Evolutionary conservation across 257 asterid genomes (phyloP).

Genomic region (Solanum pinnatisectum): DNA sequence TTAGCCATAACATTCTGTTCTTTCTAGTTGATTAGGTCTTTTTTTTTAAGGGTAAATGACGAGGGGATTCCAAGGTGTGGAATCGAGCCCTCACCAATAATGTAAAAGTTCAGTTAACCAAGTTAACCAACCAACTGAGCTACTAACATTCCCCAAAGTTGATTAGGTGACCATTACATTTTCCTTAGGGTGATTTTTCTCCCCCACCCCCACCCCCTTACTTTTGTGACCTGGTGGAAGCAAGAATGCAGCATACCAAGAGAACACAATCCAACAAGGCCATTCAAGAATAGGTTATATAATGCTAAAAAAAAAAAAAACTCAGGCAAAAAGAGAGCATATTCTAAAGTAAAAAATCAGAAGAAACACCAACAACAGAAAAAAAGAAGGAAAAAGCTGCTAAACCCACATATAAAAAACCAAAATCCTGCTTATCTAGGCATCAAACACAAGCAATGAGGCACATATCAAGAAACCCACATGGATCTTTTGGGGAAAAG

Average conservation of each 20-base stretch:
- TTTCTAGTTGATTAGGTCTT: background rate
- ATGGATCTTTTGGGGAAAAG: slow-evolving; percentile 6
- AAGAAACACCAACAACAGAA: background rate
- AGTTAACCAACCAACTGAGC: background rate
- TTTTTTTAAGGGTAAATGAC: background rate
- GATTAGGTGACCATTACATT: background rate
- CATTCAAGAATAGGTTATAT: background rate
- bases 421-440: background rate
- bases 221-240: background rate
- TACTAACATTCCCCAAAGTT: background rate
- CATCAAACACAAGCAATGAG: background rate
- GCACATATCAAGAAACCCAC: slow-evolving; percentile 3
- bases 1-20: background rate
- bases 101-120: background rate
- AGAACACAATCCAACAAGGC: background rate
- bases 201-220: background rate
- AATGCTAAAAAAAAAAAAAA: background rate
- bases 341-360: background rate
- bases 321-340: background rate
- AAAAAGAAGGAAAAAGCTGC: slow-evolving; percentile 8
- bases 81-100: background rate
- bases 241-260: background rate
- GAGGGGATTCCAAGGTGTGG: background rate
- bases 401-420: background rate
- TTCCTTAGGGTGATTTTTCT: background rate